These are phyloP conservation scores for Lactarius psammicola DNA, from an alignment of 768 basidiomycete genomes.

Conservation along the genomic window DNA sequence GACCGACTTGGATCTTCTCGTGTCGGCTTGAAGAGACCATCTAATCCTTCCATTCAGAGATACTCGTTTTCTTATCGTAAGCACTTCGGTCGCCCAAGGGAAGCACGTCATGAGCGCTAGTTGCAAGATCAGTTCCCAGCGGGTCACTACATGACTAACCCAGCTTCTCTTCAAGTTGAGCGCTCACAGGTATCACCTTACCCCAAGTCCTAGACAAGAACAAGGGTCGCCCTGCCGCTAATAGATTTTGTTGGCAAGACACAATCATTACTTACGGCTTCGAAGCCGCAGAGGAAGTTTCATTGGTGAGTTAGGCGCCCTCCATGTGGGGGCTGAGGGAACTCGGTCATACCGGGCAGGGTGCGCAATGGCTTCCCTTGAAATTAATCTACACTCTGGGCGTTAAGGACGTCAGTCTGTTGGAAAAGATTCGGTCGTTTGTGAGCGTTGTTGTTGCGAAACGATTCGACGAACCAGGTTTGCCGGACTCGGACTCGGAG, in stretches of 20 bases:
- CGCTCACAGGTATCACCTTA: constrained; percentile 4
- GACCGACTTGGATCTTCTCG: constrained; percentile 15
- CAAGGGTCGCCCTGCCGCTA: constrained; percentile 58
- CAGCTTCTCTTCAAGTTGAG: not conserved
- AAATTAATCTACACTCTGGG: not conserved
- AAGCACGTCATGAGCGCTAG: constrained; percentile 66
- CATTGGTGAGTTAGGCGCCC: not conserved
- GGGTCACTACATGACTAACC: not conserved
- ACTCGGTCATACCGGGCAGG: not conserved
- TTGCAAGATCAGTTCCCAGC: constrained; percentile 48
- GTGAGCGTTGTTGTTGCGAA: not conserved
- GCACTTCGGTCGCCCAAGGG: constrained; percentile 66
- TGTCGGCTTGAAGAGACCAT: not conserved
- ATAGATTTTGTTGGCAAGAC: constrained; percentile 68
- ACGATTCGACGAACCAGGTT: not conserved
- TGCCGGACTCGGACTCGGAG: too few relatives aligned
- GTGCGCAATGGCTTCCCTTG: not conserved
- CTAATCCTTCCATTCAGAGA: constrained; percentile 43
- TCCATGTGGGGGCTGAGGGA: not conserved
- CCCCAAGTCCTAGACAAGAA: constrained; percentile 59
- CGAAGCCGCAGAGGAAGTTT: not conserved
- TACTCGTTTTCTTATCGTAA: constrained; percentile 55
- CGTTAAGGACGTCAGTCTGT: not conserved
- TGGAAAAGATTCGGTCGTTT: not conserved
- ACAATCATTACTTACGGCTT: constrained; percentile 47